Percentiles rank a stretch among this genome's conserved stretches.
These are phyloP conservation scores for Trypanosoma mega DNA, from an alignment of 208 protist species.

Conservation along the genomic window DNA sequence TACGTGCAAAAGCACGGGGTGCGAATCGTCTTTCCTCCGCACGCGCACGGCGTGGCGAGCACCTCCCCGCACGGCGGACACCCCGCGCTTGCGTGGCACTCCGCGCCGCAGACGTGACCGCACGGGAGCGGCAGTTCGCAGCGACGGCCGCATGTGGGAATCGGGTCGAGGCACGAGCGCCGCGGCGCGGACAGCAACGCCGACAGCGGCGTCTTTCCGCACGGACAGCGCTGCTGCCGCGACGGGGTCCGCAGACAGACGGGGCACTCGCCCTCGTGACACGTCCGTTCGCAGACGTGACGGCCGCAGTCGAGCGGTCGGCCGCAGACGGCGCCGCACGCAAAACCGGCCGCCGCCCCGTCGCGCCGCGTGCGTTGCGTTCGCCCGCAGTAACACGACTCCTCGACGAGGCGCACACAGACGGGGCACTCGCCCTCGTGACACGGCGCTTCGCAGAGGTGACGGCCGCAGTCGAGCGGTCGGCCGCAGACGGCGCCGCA, in stretches of 20 bases:
- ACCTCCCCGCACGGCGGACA: constrained; percentile 78
- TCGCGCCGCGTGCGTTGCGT: constrained; percentile 40
- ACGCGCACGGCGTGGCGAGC: constrained; percentile 56
- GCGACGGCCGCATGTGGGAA: constrained; percentile 78
- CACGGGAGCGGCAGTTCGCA: constrained; percentile 82
- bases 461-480: constrained; percentile 72
- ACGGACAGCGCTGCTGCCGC: constrained; percentile 54
- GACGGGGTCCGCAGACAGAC: constrained; percentile 56
- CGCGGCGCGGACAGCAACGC: constrained; percentile 30
- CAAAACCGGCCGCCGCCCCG: constrained; percentile 34
- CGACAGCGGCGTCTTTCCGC: constrained; percentile 51
- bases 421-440: constrained; percentile 85
- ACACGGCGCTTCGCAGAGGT: constrained; percentile 78
- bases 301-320: constrained; percentile 80
- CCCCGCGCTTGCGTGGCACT: constrained; percentile 76
- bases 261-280: constrained; percentile 78
- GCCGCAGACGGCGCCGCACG: constrained; percentile 41
- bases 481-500: constrained; percentile 74
- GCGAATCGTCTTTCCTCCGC: constrained; percentile 41
- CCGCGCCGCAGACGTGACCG: constrained; percentile 70
- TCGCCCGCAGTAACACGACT: constrained; percentile 90
- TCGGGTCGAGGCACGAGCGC: constrained; percentile 70
- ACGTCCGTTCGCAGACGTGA: constrained; percentile 72
- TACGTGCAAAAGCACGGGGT: constrained; percentile 82
- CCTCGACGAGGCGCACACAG: constrained; percentile 57